phyloP scores from a whole-genome alignment of 1,139 yeast species.

The Schizosaccharomyces versatilis region DNA sequence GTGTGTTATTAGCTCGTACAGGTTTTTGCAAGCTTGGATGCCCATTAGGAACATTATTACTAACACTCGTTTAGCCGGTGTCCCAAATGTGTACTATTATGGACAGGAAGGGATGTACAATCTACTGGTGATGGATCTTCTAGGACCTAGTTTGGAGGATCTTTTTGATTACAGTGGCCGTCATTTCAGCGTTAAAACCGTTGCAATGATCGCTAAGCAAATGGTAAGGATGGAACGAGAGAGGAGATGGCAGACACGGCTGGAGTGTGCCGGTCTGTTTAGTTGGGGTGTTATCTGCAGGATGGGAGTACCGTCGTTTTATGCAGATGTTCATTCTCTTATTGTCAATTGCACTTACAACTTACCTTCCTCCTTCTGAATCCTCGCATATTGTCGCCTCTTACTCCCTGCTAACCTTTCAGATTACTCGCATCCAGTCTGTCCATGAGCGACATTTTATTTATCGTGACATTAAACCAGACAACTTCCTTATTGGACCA shows the following conservation, averaged over 20 bases:
- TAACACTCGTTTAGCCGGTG: constrained; percentile 58
- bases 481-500: constrained; percentile 68
- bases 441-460: constrained; percentile 79
- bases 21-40: not conserved
- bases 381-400: too few relatives aligned
- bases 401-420: not conserved
- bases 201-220: constrained; percentile 74
- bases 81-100: constrained; percentile 85
- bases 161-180: constrained; percentile 97
- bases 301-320: too few relatives aligned
- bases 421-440: constrained; percentile 43
- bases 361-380: too few relatives aligned
- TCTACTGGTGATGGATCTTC: constrained; percentile 71
- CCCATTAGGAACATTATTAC: not conserved
- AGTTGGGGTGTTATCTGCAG: not conserved
- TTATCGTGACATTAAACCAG: constrained; percentile 89
- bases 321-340: too few relatives aligned
- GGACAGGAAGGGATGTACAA: constrained; percentile 96
- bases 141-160: constrained; percentile 91
- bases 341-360: too few relatives aligned
- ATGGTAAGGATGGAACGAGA: constrained; percentile 29
- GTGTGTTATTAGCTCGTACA: too few relatives aligned
- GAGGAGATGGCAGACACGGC: not conserved
- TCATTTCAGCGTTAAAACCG: constrained; percentile 66
- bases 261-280: not conserved